Evolutionary conservation across 2,329 filamentous ascomycete genomes (phyloP).

Genomic region (Cladophialophora psammophila): DNA sequence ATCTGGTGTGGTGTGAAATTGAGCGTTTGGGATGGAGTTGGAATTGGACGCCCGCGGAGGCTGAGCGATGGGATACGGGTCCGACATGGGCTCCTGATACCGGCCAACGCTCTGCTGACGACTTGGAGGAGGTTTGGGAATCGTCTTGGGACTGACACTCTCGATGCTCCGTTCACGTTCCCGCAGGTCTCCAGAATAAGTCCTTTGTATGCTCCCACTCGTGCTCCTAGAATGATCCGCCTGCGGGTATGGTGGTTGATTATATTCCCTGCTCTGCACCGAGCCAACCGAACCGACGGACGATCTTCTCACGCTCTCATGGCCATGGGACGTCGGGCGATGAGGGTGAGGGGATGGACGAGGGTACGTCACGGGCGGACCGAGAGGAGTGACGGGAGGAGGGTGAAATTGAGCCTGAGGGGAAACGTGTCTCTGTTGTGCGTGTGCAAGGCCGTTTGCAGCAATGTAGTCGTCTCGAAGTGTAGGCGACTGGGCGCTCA

Average conservation of each 20-base stretch:
- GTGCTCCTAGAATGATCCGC: conserved; percentile 34
- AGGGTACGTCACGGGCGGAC: conserved; percentile 39
- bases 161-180: conserved; percentile 40
- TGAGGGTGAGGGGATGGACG: conserved; percentile 36
- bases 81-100: conserved; percentile 24
- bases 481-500: conserved; percentile 33
- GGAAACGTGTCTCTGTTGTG: conserved; percentile 35
- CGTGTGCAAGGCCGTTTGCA: conserved; percentile 30
- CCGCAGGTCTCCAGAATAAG: conserved; percentile 36
- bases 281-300: conserved; percentile 39
- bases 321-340: conserved; percentile 39
- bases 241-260: conserved; percentile 20
- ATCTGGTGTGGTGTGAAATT: conserved; percentile 29
- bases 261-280: conserved; percentile 35
- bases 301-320: conserved; percentile 36
- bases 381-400: conserved; percentile 39
- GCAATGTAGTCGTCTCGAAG: conserved; percentile 33
- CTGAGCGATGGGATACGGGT: conserved; percentile 22
- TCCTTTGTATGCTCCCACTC: conserved; percentile 36
- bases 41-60: conserved; percentile 7
- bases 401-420: conserved; percentile 37
- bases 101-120: conserved; percentile 31
- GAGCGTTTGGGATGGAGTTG: conserved; percentile 13
- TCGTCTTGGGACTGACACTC: conserved; percentile 42
- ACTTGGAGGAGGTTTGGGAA: conserved; percentile 37